These are phyloP conservation scores for Suhomyces choctaworum DNA, from an alignment of 1,139 yeast species.

Conservation along the genomic window DNA sequence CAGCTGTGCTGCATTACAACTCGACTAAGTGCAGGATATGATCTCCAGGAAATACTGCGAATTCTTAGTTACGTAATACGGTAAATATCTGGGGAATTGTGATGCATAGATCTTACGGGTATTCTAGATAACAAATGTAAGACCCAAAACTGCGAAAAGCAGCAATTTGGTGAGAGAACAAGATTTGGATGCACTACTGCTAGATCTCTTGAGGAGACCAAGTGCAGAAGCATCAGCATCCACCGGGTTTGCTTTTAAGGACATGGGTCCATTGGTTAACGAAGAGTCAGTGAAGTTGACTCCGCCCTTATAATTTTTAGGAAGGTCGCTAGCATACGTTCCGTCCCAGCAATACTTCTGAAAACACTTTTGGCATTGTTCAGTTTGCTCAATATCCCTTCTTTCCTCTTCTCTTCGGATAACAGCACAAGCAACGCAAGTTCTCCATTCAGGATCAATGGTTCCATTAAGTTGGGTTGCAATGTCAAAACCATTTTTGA, in stretches of 20 bases:
- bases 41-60: no score
- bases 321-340: slow-evolving; percentile 12
- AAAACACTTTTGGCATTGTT: slow-evolving; percentile 75
- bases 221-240: slow-evolving; percentile 1
- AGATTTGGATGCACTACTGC: slow-evolving; percentile 2
- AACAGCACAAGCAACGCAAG: slow-evolving; percentile 88
- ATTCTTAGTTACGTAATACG: no score
- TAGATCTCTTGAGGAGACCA: slow-evolving; percentile 4
- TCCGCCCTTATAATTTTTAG: slow-evolving; percentile 11
- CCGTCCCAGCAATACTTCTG: slow-evolving; percentile 85
- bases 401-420: slow-evolving; percentile 82
- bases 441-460: slow-evolving; percentile 68
- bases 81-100: neutral
- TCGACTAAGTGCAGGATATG: no score
- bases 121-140: slow-evolving; percentile 1
- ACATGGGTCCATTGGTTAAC: slow-evolving; percentile 27
- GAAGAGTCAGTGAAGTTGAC: slow-evolving; percentile 33
- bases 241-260: slow-evolving; percentile 1
- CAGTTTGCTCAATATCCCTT: slow-evolving; percentile 58
- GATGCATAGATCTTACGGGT: neutral
- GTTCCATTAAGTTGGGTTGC: slow-evolving; percentile 74
- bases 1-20: no score
- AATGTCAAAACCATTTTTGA: slow-evolving; percentile 79
- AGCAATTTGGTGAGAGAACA: neutral
- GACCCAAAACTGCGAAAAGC: neutral